A percentile compares a stretch with the other conserved stretches of the same genome.
phyloP scores from a whole-genome alignment of 192 early-diverging fungal species.

The Podila horticola region DNA sequence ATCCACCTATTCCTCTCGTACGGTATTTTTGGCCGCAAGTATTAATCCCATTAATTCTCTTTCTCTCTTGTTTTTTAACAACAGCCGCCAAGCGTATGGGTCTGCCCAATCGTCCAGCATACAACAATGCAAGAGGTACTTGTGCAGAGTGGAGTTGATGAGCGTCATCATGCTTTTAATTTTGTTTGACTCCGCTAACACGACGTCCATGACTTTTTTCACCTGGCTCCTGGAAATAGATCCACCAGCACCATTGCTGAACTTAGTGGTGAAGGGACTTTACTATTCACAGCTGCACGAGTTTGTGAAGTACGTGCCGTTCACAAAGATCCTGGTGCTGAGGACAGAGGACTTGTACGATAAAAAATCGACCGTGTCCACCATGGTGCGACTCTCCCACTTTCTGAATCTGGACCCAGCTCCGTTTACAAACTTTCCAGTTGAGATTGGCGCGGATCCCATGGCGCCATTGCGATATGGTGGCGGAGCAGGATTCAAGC shows the following conservation, averaged over 20 bases:
- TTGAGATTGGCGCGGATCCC: conserved; percentile 47
- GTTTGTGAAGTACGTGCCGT: conserved; percentile 47
- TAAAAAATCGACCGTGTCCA: conserved; percentile 42
- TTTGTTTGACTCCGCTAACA: not conserved
- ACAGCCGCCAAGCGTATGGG: conserved; percentile 48
- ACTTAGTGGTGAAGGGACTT: conserved; percentile 48
- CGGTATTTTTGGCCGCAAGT: not conserved
- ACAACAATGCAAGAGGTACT: conserved; percentile 43
- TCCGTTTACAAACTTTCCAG: conserved; percentile 44
- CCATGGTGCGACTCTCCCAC: conserved; percentile 44
- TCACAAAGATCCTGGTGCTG: conserved; percentile 48
- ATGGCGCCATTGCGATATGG: conserved; percentile 44
- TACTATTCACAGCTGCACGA: conserved; percentile 51
- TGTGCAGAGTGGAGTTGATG: too few species aligned
- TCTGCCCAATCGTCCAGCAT: conserved; percentile 39
- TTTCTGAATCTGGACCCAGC: conserved; percentile 48
- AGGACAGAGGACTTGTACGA: conserved; percentile 49
- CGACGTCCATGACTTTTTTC: not conserved
- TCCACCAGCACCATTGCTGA: conserved; percentile 32
- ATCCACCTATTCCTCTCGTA: not conserved
- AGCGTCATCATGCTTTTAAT: not conserved
- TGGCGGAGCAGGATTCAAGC: conserved; percentile 29
- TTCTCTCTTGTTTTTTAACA: not conserved
- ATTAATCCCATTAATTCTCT: not conserved
- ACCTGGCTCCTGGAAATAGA: conserved; percentile 10